These are phyloP conservation scores for Nyctanthes arbortristis DNA, from an alignment of 257 asterid species.

Conservation along the genomic window DNA sequence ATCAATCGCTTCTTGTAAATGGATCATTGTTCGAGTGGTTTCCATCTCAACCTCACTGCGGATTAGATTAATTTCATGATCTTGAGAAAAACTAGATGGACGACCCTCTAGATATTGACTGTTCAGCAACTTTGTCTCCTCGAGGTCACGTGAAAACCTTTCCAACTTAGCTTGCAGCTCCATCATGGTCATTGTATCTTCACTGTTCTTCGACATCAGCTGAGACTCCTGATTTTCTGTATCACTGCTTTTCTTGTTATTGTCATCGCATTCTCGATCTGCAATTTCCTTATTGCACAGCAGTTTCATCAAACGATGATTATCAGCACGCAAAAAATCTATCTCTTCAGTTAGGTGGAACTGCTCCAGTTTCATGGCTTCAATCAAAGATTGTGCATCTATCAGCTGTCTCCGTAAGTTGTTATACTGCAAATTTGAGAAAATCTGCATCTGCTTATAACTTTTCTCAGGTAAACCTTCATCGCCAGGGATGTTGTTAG, in stretches of 20 bases:
- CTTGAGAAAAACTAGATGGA: conserved; percentile 34
- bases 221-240: conserved; percentile 24
- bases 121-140: conserved; percentile 44
- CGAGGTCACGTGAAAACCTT: conserved; percentile 50
- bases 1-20: conserved; percentile 72
- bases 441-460: conserved; percentile 24
- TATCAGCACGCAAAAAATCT: conserved; percentile 42
- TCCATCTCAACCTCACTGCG: conserved; percentile 67
- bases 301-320: conserved; percentile 37
- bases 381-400: conserved; percentile 47
- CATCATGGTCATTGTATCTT: conserved; percentile 27
- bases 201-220: conserved; percentile 30
- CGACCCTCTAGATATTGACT: conserved; percentile 44
- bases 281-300: conserved; percentile 29
- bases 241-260: conserved; percentile 12
- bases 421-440: conserved; percentile 34
- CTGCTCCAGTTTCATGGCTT: conserved; percentile 55
- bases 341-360: conserved; percentile 47
- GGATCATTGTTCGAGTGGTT: conserved; percentile 59
- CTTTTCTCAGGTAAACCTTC: conserved; percentile 26
- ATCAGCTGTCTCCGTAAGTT: conserved; percentile 47
- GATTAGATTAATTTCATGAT: conserved; percentile 54
- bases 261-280: conserved; percentile 18
- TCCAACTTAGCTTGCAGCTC: conserved; percentile 56
- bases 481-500: conserved; percentile 27